phyloP scores from a whole-genome alignment of 2,329 filamentous ascomycete genomes.

The Fusarium camptoceras region DNA sequence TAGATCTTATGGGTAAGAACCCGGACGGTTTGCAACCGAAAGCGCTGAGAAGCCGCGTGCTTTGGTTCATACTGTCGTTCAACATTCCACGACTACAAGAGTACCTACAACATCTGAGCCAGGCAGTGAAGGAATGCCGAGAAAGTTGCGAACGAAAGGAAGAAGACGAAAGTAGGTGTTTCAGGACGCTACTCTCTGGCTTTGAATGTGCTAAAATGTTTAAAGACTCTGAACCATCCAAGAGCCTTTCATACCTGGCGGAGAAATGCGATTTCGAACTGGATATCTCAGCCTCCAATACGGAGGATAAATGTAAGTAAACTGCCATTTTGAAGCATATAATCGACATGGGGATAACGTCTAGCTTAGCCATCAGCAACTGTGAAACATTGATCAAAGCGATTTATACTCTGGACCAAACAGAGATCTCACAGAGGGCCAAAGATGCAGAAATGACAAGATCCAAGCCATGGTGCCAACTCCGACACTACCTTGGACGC shows the following conservation, averaged over 20 bases:
- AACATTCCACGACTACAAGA: not conserved
- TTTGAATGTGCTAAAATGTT: no score
- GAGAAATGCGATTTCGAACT: not conserved
- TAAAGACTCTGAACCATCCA: not conserved
- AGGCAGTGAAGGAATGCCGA: not conserved
- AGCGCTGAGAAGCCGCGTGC: constrained; percentile 19
- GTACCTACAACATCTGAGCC: not conserved
- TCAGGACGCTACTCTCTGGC: no score
- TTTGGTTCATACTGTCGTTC: constrained; percentile 14
- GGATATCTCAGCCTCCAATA: not conserved
- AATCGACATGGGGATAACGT: not conserved
- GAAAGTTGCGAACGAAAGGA: not conserved
- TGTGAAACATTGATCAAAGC: constrained; percentile 36
- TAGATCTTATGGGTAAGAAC: constrained; percentile 9
- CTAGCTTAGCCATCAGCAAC: constrained; percentile 18
- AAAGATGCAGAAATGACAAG: constrained; percentile 2
- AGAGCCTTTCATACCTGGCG: not conserved
- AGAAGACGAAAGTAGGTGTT: not conserved
- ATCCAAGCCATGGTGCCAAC: constrained; percentile 34
- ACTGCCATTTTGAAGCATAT: accelerated
- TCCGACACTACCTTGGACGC: constrained; percentile 44
- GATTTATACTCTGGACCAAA: not conserved
- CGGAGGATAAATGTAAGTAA: not conserved
- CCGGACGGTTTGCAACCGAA: not conserved
- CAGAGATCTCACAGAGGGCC: not conserved